Conservation (phyloP, 495 filamentous ascomycete genomes). For the Penicillium dipodomyicola region DNA sequence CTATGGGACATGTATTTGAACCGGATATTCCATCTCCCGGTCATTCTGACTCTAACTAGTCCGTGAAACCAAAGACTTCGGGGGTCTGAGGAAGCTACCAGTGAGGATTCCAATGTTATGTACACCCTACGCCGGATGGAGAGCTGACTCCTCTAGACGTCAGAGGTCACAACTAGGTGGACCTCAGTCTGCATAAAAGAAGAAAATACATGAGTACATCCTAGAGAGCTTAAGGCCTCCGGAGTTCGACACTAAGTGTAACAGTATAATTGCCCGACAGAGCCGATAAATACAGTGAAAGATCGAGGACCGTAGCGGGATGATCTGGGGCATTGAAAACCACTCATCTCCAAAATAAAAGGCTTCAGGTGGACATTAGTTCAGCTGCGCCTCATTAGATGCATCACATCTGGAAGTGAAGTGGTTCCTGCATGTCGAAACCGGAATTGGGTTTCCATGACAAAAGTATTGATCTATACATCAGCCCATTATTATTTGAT, state of each 20-base stretch:
- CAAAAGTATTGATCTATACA: not conserved
- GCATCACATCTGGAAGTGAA: not conserved
- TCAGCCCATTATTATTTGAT: too few relatives aligned
- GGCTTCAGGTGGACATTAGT: not conserved
- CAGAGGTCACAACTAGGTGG: not conserved
- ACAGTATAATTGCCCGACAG: not conserved
- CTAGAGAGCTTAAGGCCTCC: not conserved
- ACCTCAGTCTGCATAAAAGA: not conserved
- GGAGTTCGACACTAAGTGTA: not conserved
- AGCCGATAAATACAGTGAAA: not conserved
- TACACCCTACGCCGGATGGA: too few relatives aligned
- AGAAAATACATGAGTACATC: not conserved
- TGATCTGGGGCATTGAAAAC: too few relatives aligned
- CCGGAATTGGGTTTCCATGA: not conserved
- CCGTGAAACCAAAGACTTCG: not conserved
- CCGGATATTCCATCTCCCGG: not conserved
- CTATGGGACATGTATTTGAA: not conserved
- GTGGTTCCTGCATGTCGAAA: constrained; percentile 10
- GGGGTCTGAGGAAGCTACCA: not conserved
- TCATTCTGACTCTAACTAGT: constrained; percentile 4
- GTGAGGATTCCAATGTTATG: not conserved
- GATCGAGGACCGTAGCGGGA: not conserved
- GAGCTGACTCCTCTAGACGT: too few relatives aligned
- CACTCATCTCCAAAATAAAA: not conserved
- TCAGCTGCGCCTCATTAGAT: constrained; percentile 4